Conservation (phyloP, 2,329 filamentous ascomycete genomes). For the Beauveria scarabaeidicola region DNA sequence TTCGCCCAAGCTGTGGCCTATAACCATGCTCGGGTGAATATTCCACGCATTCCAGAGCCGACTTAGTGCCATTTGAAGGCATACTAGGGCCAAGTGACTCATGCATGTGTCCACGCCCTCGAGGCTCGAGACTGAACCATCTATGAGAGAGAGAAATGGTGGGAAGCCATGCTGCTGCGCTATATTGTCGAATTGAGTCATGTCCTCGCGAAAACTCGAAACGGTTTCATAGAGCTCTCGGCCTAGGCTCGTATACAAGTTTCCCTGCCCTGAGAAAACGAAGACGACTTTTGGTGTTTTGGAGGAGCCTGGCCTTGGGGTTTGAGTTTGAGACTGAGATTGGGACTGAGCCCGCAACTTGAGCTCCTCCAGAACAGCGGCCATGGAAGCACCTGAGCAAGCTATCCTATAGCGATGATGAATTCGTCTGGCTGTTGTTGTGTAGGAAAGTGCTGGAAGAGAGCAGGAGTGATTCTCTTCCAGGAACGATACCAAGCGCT, state of each 20-base stretch:
- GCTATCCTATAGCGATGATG: conserved; percentile 51
- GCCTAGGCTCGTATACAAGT: conserved; percentile 45
- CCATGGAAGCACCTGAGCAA: conserved; percentile 38
- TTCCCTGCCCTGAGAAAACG: conserved; percentile 46
- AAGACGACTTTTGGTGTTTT: not conserved
- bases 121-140: not conserved
- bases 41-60: conserved; percentile 44
- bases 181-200: not conserved
- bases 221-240: conserved; percentile 30
- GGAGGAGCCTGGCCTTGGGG: not conserved
- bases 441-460: conserved; percentile 55
- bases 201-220: not conserved
- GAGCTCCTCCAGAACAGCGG: conserved; percentile 13
- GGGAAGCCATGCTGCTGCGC: not conserved
- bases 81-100: conserved; percentile 13
- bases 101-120: not conserved
- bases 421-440: conserved; percentile 56
- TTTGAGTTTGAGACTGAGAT: not conserved
- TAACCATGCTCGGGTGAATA: conserved; percentile 39
- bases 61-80: conserved; percentile 42
- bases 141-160: not conserved
- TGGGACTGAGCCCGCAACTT: not conserved
- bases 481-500: conserved; percentile 44
- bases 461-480: conserved; percentile 40
- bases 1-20: conserved; percentile 61